phyloP scores from a whole-genome alignment of 306 rosid species.

The Vicia sativa region DNA sequence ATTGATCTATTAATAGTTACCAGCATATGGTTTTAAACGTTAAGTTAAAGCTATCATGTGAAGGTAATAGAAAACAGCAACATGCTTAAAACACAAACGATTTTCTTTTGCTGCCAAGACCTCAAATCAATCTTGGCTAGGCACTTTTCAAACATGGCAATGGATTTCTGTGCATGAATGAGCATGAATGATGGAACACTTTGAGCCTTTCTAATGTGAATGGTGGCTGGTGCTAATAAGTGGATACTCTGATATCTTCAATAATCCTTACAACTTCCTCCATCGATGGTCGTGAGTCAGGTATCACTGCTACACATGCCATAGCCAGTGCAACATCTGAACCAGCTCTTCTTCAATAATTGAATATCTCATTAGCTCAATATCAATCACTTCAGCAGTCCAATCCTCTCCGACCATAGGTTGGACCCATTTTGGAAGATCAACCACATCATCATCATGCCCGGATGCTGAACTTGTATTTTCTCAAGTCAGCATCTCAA shows the following conservation, averaged over 20 bases:
- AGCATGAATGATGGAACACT: background rate
- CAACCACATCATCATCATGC: slow-evolving; percentile 68
- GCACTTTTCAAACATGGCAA: background rate
- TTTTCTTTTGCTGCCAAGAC: slow-evolving; percentile 13
- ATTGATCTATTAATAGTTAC: too few species aligned
- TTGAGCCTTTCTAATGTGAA: slow-evolving; percentile 51
- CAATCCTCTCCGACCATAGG: slow-evolving; percentile 91
- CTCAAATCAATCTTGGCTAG: background rate
- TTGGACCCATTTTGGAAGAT: slow-evolving; percentile 93
- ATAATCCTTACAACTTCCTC: slow-evolving; percentile 75
- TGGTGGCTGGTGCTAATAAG: slow-evolving; percentile 51
- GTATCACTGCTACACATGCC: slow-evolving; percentile 80
- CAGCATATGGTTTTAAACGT: slow-evolving; percentile 1
- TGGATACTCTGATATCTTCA: slow-evolving; percentile 61
- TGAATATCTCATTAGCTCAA: slow-evolving; percentile 70
- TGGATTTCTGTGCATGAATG: background rate
- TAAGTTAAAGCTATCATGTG: slow-evolving; percentile 9
- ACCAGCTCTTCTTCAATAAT: slow-evolving; percentile 90
- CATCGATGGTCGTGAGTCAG: slow-evolving; percentile 83
- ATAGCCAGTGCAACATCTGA: slow-evolving; percentile 94
- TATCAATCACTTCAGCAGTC: slow-evolving; percentile 97
- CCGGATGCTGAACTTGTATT: slow-evolving; percentile 76
- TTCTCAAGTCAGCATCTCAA: slow-evolving; percentile 87
- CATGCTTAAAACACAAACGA: slow-evolving; percentile 14
- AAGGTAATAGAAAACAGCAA: slow-evolving; percentile 12